A percentile compares a stretch with the other conserved stretches of the same genome.
Evolutionary conservation across 768 basidiomycete species (phyloP).

Genomic region (Trametes maxima): DNA sequence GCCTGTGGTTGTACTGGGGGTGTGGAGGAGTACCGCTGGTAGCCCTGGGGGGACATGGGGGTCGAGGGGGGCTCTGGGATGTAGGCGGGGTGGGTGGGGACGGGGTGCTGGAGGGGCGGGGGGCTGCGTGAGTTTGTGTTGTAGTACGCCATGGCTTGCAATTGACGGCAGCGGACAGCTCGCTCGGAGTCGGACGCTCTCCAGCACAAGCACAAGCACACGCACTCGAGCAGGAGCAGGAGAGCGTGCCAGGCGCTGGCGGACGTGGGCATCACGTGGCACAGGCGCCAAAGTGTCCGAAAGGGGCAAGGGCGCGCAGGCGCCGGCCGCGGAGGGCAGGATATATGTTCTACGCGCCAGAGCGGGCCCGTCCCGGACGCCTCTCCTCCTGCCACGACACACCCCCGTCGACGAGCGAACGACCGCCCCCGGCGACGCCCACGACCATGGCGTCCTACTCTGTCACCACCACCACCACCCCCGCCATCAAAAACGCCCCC

Average conservation of each 20-base stretch:
- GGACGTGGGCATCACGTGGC: slow-evolving; percentile 21
- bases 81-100: slow-evolving; percentile 84
- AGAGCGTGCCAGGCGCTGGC: slow-evolving; percentile 4
- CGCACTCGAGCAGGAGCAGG: too few species aligned
- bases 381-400: slow-evolving; percentile 22
- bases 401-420: slow-evolving; percentile 1
- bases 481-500: slow-evolving; percentile 86
- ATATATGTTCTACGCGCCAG: background rate
- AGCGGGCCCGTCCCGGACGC: background rate
- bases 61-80: slow-evolving; percentile 84
- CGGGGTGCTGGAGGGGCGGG: slow-evolving; percentile 84
- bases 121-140: slow-evolving; percentile 54
- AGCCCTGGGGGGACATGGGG: slow-evolving; percentile 71
- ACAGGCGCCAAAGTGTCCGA: background rate
- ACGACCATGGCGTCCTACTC: slow-evolving; percentile 45
- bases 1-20: slow-evolving; percentile 40
- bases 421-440: slow-evolving; percentile 3
- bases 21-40: slow-evolving; percentile 71
- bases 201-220: too few species aligned
- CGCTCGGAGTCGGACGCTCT: background rate
- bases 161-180: background rate
- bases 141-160: slow-evolving; percentile 38
- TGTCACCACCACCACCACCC: slow-evolving; percentile 64
- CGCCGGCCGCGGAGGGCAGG: background rate
- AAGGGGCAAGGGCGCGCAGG: background rate